Percentiles rank a stretch among this genome's conserved stretches.
phyloP scores from a whole-genome alignment of 164 flowering plant genomes.

The Amborella trichopoda region DNA sequence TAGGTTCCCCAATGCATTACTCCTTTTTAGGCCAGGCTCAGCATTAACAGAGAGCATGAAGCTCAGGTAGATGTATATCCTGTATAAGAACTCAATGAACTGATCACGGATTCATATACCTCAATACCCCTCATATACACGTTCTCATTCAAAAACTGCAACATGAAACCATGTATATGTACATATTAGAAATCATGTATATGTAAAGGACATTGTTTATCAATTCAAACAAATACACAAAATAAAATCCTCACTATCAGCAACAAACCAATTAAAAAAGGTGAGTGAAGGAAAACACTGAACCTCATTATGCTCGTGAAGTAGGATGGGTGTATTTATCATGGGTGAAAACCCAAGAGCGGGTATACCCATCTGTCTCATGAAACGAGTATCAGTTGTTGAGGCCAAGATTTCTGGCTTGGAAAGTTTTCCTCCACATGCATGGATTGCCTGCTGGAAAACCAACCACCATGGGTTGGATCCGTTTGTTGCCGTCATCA shows the following conservation, averaged over 20 bases:
- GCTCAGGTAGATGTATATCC: too few species aligned
- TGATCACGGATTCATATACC: slow-evolving; percentile 70
- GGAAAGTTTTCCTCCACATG: slow-evolving; percentile 73
- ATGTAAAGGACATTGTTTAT: neutral
- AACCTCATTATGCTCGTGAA: slow-evolving; percentile 96
- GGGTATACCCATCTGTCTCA: slow-evolving; percentile 73
- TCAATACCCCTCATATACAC: slow-evolving; percentile 60
- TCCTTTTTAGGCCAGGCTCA: too few species aligned
- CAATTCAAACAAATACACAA: neutral
- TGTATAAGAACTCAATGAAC: slow-evolving; percentile 64
- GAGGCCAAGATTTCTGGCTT: slow-evolving; percentile 91
- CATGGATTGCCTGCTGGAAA: slow-evolving; percentile 52
- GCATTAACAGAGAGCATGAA: too few species aligned
- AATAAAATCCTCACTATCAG: neutral
- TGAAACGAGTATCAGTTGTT: slow-evolving; percentile 83
- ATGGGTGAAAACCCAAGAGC: slow-evolving; percentile 93
- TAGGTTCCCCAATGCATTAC: too few species aligned
- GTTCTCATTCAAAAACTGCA: slow-evolving; percentile 65
- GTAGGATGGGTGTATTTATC: slow-evolving; percentile 76
- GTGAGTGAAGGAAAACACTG: neutral
- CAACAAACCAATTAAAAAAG: neutral
- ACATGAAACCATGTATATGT: too few species aligned
- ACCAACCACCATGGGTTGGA: slow-evolving; percentile 94
- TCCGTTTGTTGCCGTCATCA: slow-evolving; percentile 61
- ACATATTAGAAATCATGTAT: neutral